phyloP scores from a whole-genome alignment of 345 rosid species.

The Excoecaria agallocha region DNA sequence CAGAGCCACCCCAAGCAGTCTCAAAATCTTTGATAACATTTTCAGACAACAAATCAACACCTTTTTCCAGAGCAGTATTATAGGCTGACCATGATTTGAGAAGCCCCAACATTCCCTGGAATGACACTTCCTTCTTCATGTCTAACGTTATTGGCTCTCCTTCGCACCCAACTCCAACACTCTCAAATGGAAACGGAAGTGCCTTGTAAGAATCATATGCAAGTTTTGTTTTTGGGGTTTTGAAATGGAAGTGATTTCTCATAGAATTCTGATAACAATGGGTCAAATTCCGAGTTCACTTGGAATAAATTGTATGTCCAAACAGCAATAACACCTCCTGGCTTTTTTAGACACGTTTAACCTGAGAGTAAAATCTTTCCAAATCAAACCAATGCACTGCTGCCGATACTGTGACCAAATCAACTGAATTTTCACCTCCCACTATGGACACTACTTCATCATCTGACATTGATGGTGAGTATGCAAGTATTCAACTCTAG shows the following conservation, averaged over 20 bases:
- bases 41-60: too few relatives aligned
- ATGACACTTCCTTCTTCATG: too few relatives aligned
- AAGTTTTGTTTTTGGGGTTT: not conserved
- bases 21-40: too few relatives aligned
- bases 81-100: too few relatives aligned
- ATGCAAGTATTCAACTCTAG: slow-evolving; percentile 44
- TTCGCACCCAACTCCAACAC: slow-evolving; percentile 51
- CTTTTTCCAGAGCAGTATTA: too few relatives aligned
- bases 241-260: not conserved
- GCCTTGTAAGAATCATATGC: slow-evolving; percentile 37
- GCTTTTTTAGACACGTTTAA: slow-evolving; percentile 51
- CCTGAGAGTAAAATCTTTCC: slow-evolving; percentile 50
- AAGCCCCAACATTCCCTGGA: too few relatives aligned
- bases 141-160: not conserved
- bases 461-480: slow-evolving; percentile 46
- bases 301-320: slow-evolving; percentile 51
- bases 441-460: slow-evolving; percentile 43
- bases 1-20: too few relatives aligned
- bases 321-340: slow-evolving; percentile 57
- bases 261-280: not conserved
- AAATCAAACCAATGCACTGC: slow-evolving; percentile 72
- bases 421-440: slow-evolving; percentile 55
- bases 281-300: slow-evolving; percentile 37
- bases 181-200: slow-evolving; percentile 59
- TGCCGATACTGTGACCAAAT: slow-evolving; percentile 52